These are phyloP conservation scores for Hymenoscyphus scutula DNA, from an alignment of 2,329 filamentous ascomycete species.

Conservation along the genomic window DNA sequence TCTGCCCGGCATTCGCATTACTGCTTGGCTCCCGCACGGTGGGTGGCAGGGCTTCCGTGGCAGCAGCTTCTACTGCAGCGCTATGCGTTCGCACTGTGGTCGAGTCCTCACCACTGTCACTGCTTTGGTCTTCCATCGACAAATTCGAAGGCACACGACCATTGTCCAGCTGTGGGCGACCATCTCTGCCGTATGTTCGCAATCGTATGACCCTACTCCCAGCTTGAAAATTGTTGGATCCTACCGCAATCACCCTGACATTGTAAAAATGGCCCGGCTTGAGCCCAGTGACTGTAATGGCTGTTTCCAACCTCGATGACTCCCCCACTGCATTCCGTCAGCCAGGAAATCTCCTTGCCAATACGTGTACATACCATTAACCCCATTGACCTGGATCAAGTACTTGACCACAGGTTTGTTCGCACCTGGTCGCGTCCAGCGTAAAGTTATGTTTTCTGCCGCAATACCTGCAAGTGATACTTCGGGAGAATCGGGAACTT, in stretches of 20 bases:
- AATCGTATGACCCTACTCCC: constrained; percentile 83
- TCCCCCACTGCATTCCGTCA: constrained; percentile 66
- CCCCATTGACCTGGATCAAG: constrained; percentile 88
- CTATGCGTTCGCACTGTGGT: constrained; percentile 41
- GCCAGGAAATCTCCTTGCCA: constrained; percentile 9
- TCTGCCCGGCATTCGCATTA: constrained; percentile 49
- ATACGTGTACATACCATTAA: constrained; percentile 63
- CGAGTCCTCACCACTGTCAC: constrained; percentile 49
- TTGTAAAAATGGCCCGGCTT: constrained; percentile 89
- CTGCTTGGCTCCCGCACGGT: constrained; percentile 63
- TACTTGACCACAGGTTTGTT: constrained; percentile 72
- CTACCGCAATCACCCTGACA: constrained; percentile 87
- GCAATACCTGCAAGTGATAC: constrained; percentile 89
- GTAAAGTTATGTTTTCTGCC: constrained; percentile 80
- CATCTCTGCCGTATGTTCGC: constrained; percentile 68
- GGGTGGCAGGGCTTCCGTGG: constrained; percentile 58
- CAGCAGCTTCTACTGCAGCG: constrained; percentile 59
- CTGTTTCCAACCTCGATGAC: constrained; percentile 74
- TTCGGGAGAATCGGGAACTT: constrained; percentile 85
- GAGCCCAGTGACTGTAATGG: constrained; percentile 87
- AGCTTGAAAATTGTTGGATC: constrained; percentile 87
- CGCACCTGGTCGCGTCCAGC: constrained; percentile 75
- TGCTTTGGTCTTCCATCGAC: constrained; percentile 49
- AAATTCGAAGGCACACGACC: constrained; percentile 57
- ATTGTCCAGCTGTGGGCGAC: constrained; percentile 58